Evolutionary conservation across 805 yeast genomes (phyloP), one percentile per base, ranked within the genome.

Genomic region (Candida rishiriensis): DNA sequence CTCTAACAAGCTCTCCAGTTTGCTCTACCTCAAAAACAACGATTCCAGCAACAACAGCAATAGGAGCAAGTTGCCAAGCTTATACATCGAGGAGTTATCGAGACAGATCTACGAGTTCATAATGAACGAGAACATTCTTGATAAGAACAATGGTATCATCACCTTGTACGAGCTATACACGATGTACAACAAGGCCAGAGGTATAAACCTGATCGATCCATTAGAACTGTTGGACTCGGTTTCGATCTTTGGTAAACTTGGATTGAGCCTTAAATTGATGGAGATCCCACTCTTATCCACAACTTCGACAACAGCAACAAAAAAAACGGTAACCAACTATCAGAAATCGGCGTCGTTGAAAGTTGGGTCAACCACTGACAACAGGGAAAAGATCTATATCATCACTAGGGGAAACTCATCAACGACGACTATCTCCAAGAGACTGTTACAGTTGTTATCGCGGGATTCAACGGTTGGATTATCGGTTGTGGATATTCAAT

Each of bases 21-120:
- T 64, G 21, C 36, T 50, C 15, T 45, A 26, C 35, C 43, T 61
- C 31, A 61, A 53, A 34, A 33, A 30, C 1, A 48, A 38, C 2
- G 38, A 48, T 4, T 44, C 41, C 29, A 29, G 41, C 1, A 38
- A 45, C 6, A 16, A 18, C 1, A 31, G 34, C 10, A 48, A 49
- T 6, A 44, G 46, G 30, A 42, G 49, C 30, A 53, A 53, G 7
- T 43, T 52, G 4, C 53, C 62, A 4, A 40, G 40, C 10, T 38
- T 63, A 11, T 66, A 65, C 48, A 43, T 75, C 28, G 78, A 79
- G 46, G 96, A 88, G 55, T 66, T 88, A 14, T 78, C 97, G 0
- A 72, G 96, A 42, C 90, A 88, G 55, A 59, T 91, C 3, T 81
- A 88, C 34, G 96, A 86, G 53, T 89, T 79, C 60, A 66, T 86